phyloP scores from a whole-genome alignment of 176 grass and related monocot species.

The Aegilops tauschii region DNA sequence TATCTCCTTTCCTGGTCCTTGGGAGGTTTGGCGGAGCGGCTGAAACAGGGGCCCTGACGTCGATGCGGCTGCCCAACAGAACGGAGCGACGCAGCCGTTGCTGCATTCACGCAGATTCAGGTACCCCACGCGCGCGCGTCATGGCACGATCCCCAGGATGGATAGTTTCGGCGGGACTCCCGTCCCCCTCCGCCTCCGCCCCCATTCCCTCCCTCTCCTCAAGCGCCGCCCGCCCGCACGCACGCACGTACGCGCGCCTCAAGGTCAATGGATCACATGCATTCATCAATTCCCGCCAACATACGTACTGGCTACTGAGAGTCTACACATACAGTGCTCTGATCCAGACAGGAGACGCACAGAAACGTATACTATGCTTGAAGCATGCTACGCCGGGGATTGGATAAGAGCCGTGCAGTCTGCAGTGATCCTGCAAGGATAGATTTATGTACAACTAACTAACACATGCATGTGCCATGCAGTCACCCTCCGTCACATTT shows the following conservation, averaged over 20 bases:
- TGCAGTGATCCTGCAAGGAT: neutral
- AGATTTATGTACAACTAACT: neutral
- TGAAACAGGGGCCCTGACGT: neutral
- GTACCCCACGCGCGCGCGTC: neutral
- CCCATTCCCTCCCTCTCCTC: neutral
- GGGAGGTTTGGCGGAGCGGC: neutral
- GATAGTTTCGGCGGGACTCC: neutral
- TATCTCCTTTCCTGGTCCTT: neutral
- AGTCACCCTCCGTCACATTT: neutral
- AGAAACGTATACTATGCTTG: neutral
- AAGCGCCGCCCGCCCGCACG: neutral
- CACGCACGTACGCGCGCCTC: neutral
- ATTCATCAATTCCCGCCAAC: neutral
- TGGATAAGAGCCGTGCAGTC: neutral
- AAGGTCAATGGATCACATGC: slow-evolving; percentile 4
- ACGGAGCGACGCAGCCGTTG: neutral
- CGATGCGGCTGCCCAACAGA: neutral
- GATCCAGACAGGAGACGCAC: neutral
- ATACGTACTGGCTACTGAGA: neutral
- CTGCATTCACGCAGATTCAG: neutral
- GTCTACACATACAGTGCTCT: neutral
- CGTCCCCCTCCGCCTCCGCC: too few relatives aligned
- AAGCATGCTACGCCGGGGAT: neutral
- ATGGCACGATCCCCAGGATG: neutral
- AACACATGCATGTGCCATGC: neutral